phyloP scores from a whole-genome alignment of 228 moss, liverwort and hornwort genomes.

The Sphagnum fallax region DNA sequence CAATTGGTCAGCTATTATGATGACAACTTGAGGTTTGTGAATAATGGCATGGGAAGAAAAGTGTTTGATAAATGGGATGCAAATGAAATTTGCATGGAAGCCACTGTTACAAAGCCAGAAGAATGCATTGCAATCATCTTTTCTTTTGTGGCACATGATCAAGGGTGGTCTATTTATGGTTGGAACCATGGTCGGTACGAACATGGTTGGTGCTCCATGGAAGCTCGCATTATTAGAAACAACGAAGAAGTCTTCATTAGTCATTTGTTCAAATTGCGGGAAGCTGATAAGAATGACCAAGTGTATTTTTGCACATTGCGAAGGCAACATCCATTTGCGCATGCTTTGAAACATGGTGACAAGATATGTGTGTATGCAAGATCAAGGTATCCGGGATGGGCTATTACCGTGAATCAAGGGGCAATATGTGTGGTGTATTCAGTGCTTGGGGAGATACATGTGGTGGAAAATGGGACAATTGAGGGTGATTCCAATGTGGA shows the following conservation, averaged over 20 bases:
- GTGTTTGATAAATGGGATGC: not conserved
- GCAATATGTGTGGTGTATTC: conserved; percentile 1
- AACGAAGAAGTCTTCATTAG: not conserved
- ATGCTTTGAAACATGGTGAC: not conserved
- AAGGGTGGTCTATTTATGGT: not conserved
- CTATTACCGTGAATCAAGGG: not conserved
- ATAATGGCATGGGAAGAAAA: not conserved
- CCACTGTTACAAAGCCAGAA: not conserved
- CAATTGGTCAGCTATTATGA: not conserved
- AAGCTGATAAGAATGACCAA: not conserved
- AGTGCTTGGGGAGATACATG: too few species aligned
- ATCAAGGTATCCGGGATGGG: not conserved
- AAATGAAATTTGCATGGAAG: not conserved
- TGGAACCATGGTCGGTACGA: not conserved
- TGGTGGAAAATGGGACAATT: too few species aligned
- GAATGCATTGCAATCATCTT: not conserved
- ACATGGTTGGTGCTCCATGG: not conserved
- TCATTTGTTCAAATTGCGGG: not conserved
- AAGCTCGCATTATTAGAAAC: not conserved
- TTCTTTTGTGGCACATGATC: conserved; percentile 4
- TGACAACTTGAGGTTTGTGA: not conserved
- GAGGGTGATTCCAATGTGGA: too few species aligned
- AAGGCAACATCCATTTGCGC: not conserved
- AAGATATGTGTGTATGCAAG: conserved; percentile 2
- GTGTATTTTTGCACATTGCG: conserved; percentile 8